These are phyloP conservation scores for Penicillium nordicum DNA, from an alignment of 2,329 filamentous ascomycete species.

Conservation along the genomic window DNA sequence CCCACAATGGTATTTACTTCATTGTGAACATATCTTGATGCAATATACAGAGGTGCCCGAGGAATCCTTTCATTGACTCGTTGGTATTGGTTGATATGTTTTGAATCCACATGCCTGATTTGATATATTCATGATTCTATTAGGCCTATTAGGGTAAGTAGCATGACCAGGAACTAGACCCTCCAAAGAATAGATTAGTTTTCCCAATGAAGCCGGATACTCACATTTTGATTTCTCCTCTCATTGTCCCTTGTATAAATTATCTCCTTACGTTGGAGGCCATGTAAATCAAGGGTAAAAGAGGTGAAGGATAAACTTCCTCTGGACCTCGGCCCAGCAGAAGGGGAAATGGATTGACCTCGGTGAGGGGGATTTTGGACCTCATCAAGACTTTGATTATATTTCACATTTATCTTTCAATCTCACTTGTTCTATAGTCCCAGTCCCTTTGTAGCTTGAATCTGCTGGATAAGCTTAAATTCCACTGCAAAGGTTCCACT, in stretches of 20 bases:
- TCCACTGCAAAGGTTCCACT: not conserved
- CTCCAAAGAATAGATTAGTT: not conserved
- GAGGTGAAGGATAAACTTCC: not conserved
- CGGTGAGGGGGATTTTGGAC: not conserved
- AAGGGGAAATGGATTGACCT: not conserved
- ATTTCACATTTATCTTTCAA: not conserved
- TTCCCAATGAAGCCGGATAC: not conserved
- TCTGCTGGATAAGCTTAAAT: not conserved
- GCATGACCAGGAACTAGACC: not conserved
- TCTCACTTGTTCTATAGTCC: not conserved
- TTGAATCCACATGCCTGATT: too few species aligned
- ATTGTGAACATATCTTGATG: constrained; percentile 6
- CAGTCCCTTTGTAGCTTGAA: not conserved
- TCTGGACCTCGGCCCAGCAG: not conserved
- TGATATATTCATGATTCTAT: not conserved
- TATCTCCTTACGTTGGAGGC: not conserved
- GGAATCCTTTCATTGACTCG: not conserved
- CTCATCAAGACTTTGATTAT: not conserved
- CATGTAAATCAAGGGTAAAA: too few species aligned
- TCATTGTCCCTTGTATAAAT: not conserved
- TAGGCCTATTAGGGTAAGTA: too few species aligned
- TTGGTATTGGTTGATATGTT: too few species aligned
- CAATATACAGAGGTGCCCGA: not conserved
- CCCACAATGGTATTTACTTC: not conserved
- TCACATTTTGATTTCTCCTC: not conserved